Conservation (phyloP, 768 basidiomycete genomes). For the Russula virescens region DNA sequence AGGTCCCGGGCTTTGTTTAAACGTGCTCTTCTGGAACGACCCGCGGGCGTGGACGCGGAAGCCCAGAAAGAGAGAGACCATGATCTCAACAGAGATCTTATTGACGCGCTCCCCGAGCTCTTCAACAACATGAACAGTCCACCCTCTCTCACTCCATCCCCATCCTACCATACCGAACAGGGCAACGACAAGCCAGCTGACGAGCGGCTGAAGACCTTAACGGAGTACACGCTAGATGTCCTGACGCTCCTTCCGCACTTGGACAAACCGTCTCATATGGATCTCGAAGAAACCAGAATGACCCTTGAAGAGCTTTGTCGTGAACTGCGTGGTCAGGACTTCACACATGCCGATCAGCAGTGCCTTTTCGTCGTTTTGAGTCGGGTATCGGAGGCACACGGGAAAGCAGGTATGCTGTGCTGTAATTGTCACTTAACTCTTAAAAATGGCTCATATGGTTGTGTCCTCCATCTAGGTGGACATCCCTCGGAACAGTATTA, state of each 20-base stretch:
- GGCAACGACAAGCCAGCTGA: not conserved
- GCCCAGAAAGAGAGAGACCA: not conserved
- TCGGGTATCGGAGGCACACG: not conserved
- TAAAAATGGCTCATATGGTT: not conserved
- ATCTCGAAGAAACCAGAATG: not conserved
- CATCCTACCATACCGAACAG: too few relatives aligned
- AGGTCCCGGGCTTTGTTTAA: not conserved
- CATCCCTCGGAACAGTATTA: not conserved
- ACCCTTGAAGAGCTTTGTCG: conserved; percentile 3
- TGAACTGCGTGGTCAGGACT: not conserved
- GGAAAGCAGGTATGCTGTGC: not conserved
- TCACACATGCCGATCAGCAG: not conserved
- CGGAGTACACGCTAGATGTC: not conserved
- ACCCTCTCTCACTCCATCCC: not conserved
- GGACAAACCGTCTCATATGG: not conserved
- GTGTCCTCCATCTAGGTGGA: not conserved
- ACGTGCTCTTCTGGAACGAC: not conserved
- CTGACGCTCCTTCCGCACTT: not conserved
- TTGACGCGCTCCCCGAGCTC: not conserved
- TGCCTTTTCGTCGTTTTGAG: not conserved
- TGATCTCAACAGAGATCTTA: not conserved
- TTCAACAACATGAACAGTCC: not conserved
- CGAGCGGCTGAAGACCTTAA: not conserved
- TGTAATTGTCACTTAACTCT: not conserved
- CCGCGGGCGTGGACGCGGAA: not conserved